Conservation (phyloP, 148 eudicot species). For the Limonium bicolor region DNA sequence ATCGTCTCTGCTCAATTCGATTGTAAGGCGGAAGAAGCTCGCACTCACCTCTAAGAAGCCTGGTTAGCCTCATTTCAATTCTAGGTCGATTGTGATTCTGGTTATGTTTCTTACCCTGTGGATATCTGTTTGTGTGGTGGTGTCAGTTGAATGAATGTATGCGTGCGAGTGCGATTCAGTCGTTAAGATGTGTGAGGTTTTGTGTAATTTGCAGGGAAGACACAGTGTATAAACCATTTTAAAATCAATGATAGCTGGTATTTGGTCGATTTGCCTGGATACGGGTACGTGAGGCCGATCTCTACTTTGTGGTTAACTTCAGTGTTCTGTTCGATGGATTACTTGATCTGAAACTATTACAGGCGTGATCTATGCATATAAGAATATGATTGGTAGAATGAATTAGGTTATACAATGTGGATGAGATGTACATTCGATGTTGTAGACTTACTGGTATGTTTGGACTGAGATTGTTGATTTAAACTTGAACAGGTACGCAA, state of each 20-base stretch:
- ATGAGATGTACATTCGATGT: too few species aligned
- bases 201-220: conserved; percentile 64
- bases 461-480: not conserved
- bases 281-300: conserved; percentile 82
- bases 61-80: conserved; percentile 37
- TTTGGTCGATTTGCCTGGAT: conserved; percentile 96
- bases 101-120: too few species aligned
- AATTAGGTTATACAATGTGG: too few species aligned
- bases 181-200: too few species aligned
- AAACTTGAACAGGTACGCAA: conserved; percentile 62
- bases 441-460: not conserved
- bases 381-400: too few species aligned
- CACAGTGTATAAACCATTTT: conserved; percentile 97
- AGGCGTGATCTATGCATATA: too few species aligned
- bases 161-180: too few species aligned
- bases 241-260: conserved; percentile 90
- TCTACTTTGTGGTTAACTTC: not conserved
- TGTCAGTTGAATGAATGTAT: too few species aligned
- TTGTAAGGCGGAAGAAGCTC: conserved; percentile 63
- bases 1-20: conserved; percentile 81
- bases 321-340: not conserved
- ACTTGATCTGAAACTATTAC: too few species aligned
- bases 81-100: too few species aligned
- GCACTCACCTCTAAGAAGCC: conserved; percentile 97
- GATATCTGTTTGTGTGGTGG: too few species aligned